Evolutionary conservation across 305 asterid genomes (phyloP).

Genomic region (Solanum hybrid): DNA sequence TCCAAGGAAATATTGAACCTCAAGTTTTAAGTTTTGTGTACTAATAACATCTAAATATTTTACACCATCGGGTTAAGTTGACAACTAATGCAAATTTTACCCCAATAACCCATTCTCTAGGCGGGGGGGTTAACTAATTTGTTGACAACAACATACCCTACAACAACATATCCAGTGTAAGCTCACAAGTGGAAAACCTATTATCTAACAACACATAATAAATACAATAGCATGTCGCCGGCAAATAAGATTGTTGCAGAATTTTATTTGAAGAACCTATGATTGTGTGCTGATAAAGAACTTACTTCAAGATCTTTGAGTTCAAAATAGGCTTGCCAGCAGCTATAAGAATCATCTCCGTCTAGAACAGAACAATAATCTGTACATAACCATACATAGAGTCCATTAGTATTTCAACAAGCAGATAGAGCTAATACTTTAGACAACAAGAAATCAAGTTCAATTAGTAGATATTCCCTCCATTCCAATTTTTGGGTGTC

Average conservation of each 20-base stretch:
- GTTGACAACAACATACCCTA: neutral
- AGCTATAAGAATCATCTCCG: constrained; percentile 70
- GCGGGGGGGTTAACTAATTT: neutral
- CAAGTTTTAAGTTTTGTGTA: neutral
- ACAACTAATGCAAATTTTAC: neutral
- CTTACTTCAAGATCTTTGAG: constrained; percentile 91
- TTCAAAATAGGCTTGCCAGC: constrained; percentile 93
- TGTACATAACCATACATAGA: constrained; percentile 17
- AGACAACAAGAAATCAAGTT: neutral
- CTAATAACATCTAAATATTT: neutral
- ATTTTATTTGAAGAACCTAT: neutral
- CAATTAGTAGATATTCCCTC: neutral
- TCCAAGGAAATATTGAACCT: neutral
- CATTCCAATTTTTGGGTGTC: neutral
- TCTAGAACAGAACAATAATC: constrained; percentile 82
- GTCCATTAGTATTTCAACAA: neutral
- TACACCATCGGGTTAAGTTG: neutral
- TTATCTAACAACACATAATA: neutral
- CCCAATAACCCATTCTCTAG: neutral
- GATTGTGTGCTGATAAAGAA: neutral
- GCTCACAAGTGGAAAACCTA: neutral
- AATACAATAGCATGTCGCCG: neutral
- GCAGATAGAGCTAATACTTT: neutral
- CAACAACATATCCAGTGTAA: neutral
- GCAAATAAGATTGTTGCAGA: neutral